Evolutionary conservation across 768 basidiomycete genomes (phyloP).

Genomic region (Boletus fagicola): DNA sequence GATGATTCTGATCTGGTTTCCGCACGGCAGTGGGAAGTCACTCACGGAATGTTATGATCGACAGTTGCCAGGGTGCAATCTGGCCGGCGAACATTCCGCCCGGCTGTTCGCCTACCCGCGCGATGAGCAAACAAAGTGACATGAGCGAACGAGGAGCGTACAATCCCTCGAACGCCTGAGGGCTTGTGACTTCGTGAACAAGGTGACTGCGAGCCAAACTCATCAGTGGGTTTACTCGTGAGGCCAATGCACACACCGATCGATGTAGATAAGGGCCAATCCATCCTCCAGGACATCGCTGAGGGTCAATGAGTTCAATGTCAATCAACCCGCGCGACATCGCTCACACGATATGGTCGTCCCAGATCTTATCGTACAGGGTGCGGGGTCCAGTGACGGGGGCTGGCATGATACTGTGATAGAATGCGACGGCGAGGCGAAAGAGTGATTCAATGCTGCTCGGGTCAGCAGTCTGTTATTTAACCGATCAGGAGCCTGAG

Average conservation of each 20-base stretch:
- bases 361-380: conserved; percentile 97
- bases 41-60: conserved; percentile 86
- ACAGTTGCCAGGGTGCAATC: conserved; percentile 90
- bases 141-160: conserved; percentile 34
- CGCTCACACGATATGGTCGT: conserved; percentile 89
- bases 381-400: conserved; percentile 70
- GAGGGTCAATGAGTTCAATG: conserved; percentile 11
- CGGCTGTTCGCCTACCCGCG: conserved; percentile 59
- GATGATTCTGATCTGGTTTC: not conserved
- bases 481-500: not conserved
- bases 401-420: conserved; percentile 46
- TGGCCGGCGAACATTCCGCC: conserved; percentile 73
- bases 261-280: conserved; percentile 79
- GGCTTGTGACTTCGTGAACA: conserved; percentile 92
- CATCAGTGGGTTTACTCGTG: not conserved
- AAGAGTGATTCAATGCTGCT: not conserved
- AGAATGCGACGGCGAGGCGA: not conserved
- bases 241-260: conserved; percentile 47
- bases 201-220: conserved; percentile 40
- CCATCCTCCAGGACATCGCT: conserved; percentile 76
- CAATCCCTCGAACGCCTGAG: conserved; percentile 90
- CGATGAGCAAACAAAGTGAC: conserved; percentile 11
- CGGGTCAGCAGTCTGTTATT: conserved; percentile 2
- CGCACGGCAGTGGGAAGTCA: conserved; percentile 13
- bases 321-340: conserved; percentile 6